Percentiles rank a stretch among this genome's conserved stretches.
These are phyloP conservation scores for Phyllosticta paracitricarpa DNA, from an alignment of 2,329 filamentous ascomycete genomes.

Conservation along the genomic window DNA sequence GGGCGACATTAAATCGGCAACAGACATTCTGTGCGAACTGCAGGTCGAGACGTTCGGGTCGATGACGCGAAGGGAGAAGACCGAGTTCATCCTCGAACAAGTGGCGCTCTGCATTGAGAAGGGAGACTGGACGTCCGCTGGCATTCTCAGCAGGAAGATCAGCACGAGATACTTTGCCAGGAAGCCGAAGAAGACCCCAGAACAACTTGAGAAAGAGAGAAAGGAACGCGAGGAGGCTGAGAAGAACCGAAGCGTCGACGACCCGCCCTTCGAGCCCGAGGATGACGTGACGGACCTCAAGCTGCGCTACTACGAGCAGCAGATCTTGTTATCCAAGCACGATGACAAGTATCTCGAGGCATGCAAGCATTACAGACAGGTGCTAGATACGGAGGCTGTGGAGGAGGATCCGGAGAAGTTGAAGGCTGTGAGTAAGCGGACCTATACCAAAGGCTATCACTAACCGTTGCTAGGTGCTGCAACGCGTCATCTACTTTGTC, in stretches of 20 bases:
- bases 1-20: constrained; percentile 80
- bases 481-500: constrained; percentile 95
- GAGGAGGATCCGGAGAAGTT: constrained; percentile 82
- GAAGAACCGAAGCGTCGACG: constrained; percentile 67
- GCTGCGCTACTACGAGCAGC: constrained; percentile 92
- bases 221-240: constrained; percentile 80
- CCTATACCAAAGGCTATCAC: not conserved
- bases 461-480: constrained; percentile 55
- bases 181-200: constrained; percentile 81
- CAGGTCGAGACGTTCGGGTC: constrained; percentile 99
- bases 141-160: constrained; percentile 91
- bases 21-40: constrained; percentile 89
- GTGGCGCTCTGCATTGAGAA: constrained; percentile 91
- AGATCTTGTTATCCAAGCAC: constrained; percentile 91
- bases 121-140: constrained; percentile 91
- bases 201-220: constrained; percentile 82
- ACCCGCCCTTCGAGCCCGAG: constrained; percentile 61
- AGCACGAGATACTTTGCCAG: constrained; percentile 85
- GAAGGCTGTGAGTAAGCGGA: constrained; percentile 51
- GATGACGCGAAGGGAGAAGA: constrained; percentile 96
- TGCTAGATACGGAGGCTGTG: constrained; percentile 90
- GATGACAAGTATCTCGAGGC: constrained; percentile 95
- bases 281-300: constrained; percentile 96
- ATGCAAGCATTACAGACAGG: constrained; percentile 96
- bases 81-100: constrained; percentile 94